phyloP scores from a whole-genome alignment of 2,329 filamentous ascomycete species.

The Verticillium klebahnii region DNA sequence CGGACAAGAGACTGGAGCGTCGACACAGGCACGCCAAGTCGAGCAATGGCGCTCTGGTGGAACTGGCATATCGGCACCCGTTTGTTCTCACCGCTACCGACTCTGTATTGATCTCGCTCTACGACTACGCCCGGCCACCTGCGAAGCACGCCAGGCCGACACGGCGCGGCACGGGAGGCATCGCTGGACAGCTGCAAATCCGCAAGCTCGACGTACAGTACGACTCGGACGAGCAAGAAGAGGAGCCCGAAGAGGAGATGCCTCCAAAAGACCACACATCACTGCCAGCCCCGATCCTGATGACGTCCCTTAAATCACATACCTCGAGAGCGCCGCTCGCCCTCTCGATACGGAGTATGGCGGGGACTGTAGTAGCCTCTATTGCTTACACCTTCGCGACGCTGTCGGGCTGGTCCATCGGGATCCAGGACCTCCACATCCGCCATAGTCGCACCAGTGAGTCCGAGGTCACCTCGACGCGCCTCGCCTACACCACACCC shows the following conservation, averaged over 20 bases:
- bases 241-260: conserved; percentile 1
- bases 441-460: conserved; percentile 15
- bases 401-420: conserved; percentile 78
- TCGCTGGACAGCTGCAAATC: background rate
- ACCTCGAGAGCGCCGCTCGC: conserved; percentile 75
- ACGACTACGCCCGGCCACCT: conserved; percentile 49
- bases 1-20: conserved; percentile 35
- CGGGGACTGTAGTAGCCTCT: conserved; percentile 65
- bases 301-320: conserved; percentile 77
- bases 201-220: background rate
- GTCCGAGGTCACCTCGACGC: conserved; percentile 30
- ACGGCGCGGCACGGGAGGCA: too few relatives aligned
- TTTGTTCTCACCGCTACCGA: conserved; percentile 77
- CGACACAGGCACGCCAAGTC: conserved; percentile 58
- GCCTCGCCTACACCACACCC: conserved; percentile 34
- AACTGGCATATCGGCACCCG: conserved; percentile 67
- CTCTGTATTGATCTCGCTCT: conserved; percentile 70
- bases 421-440: conserved; percentile 83
- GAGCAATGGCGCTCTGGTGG: conserved; percentile 61
- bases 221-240: conserved; percentile 14
- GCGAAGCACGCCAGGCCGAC: background rate
- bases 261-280: background rate
- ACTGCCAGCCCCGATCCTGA: conserved; percentile 46
- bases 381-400: conserved; percentile 83
- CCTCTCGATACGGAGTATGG: conserved; percentile 70